Percentiles rank a stretch among this genome's conserved stretches.
These are phyloP conservation scores for Tricladium varicosporioides DNA, from an alignment of 2,329 filamentous ascomycete genomes.

Conservation along the genomic window DNA sequence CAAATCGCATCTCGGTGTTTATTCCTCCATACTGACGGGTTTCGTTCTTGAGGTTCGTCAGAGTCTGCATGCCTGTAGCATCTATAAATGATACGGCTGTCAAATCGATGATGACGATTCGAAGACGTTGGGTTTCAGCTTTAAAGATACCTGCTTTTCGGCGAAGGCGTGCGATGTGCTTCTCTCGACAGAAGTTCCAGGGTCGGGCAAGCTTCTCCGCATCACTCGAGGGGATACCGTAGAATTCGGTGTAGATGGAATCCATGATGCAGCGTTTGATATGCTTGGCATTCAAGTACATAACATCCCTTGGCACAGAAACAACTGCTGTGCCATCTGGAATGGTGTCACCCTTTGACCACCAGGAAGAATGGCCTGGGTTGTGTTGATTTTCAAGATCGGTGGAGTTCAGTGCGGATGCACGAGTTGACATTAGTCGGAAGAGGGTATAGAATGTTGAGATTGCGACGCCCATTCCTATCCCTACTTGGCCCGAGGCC, in stretches of 20 bases:
- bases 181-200: constrained; percentile 17
- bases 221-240: constrained; percentile 4
- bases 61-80: not conserved
- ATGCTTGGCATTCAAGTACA: constrained; percentile 20
- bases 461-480: constrained; percentile 14
- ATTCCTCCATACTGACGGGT: constrained; percentile 4
- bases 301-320: constrained; percentile 13
- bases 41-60: constrained; percentile 8
- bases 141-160: constrained; percentile 10
- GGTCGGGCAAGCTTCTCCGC: not conserved
- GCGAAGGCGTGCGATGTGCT: constrained; percentile 15
- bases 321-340: constrained; percentile 21
- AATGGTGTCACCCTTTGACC: constrained; percentile 13
- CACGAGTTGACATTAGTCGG: constrained; percentile 20
- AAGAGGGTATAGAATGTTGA: constrained; percentile 20
- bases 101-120: constrained; percentile 11
- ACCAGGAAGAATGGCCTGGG: constrained; percentile 10
- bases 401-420: constrained; percentile 3
- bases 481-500: constrained; percentile 55
- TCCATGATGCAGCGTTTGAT: constrained; percentile 19
- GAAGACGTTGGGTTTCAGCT: constrained; percentile 5
- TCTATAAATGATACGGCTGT: constrained; percentile 9
- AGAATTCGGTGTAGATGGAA: constrained; percentile 12
- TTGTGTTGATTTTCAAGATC: constrained; percentile 19
- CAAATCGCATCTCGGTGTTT: constrained; percentile 10